Evolutionary conservation across 192 early-diverging fungal genomes (phyloP), one percentile per base, ranked within the genome.

Genomic region (Linnemannia exigua): DNA sequence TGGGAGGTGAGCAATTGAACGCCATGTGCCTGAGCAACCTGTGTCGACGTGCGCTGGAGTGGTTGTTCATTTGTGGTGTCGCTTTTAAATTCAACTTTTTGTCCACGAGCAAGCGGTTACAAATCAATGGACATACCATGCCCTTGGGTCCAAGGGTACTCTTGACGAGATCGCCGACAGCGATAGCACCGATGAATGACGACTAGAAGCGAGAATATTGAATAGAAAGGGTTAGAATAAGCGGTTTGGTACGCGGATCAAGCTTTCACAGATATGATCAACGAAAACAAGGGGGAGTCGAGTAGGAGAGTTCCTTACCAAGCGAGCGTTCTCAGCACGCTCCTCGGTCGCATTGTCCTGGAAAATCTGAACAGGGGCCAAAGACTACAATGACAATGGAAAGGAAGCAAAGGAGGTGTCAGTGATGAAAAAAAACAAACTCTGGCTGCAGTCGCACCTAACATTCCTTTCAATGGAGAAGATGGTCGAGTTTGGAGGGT

Each of bases 101-200:
- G 14, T 25, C 41, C 41, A 44, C 41, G 9, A 41, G 69, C 38
- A 36, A 33, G 22, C 25, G 28, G 8, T 22, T 17, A 71, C 7
- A 22, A 28, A 28, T 16, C 38, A 81, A 66, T 9, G 50, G 20
- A 19, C 28, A 31, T 89, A 96, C 95, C 97, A 99, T 98, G 80
- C 98, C 98, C 88, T 98, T 98, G 76, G 98, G 98, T 25, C 98
- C 98, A 33, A 98, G 91, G 11, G 98, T 98, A 81, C 94, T 96
- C 86, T 98, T 98, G 69, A 99, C 97, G 72, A 99, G 91, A 92
- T 99, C 98, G 48, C 97, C 98, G 46, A 99, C 95, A 67, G 98
- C 98, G 83, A 99, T 99, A 38, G 98, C 98, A 12, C 98, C 98
- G 76, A 99, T 97, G 88, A 99, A 96, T 19, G 96, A 96, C 17